Evolutionary conservation across 2,329 filamentous ascomycete species (phyloP).

Genomic region (Cladosporium sp.): DNA sequence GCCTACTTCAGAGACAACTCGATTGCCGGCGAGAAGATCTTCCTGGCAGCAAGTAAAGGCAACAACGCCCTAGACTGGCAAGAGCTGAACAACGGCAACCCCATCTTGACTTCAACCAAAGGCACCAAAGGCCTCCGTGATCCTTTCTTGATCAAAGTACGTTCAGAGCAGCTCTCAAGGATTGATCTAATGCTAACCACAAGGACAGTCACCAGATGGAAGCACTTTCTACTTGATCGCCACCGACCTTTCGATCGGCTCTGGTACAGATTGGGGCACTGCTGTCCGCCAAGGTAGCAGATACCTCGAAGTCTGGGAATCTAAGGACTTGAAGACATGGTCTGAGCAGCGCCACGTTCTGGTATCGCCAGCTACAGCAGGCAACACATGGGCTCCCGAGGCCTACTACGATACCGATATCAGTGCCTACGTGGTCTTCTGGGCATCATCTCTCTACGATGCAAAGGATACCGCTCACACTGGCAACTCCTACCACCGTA

Average conservation of each 20-base stretch:
- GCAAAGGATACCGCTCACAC: constrained; percentile 45
- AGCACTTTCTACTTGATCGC: constrained; percentile 55
- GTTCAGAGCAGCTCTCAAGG: background rate
- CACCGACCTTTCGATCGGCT: constrained; percentile 56
- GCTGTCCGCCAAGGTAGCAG: constrained; percentile 50
- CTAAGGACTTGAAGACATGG: constrained; percentile 53
- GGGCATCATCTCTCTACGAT: constrained; percentile 50
- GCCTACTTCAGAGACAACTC: constrained; percentile 53
- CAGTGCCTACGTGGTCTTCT: constrained; percentile 48
- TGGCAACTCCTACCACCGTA: constrained; percentile 51
- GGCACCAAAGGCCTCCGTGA: constrained; percentile 55
- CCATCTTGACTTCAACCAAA: constrained; percentile 47
- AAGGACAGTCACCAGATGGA: constrained; percentile 44
- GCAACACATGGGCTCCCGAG: constrained; percentile 58
- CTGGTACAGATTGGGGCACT: constrained; percentile 55
- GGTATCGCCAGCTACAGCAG: constrained; percentile 52
- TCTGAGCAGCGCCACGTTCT: constrained; percentile 52
- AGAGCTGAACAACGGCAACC: constrained; percentile 51
- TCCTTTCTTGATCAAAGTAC: constrained; percentile 52
- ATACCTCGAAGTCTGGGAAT: constrained; percentile 58
- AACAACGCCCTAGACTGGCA: constrained; percentile 55
- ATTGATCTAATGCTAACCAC: background rate
- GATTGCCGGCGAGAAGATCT: constrained; percentile 53
- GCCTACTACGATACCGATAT: constrained; percentile 51
- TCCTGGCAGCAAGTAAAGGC: constrained; percentile 53